Evolutionary conservation across 2,329 filamentous ascomycete genomes (phyloP).

Genomic region (Calonectria pseudoreteaudii): DNA sequence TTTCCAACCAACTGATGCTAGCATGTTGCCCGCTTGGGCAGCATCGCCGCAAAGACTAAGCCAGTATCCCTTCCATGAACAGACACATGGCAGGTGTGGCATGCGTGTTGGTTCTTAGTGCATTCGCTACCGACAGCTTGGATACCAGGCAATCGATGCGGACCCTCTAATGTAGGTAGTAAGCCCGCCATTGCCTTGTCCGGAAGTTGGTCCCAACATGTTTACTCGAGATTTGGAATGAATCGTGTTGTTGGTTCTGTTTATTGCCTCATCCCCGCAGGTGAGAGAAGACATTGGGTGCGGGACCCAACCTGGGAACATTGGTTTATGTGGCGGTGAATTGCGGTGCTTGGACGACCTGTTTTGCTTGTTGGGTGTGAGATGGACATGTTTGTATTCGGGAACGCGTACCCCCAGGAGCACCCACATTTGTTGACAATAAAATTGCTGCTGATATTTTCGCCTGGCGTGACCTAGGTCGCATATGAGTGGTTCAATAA

Average conservation of each 20-base stretch:
- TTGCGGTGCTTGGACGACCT: background rate
- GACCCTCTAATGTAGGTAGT: background rate
- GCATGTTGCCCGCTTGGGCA: background rate
- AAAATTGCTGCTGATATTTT: background rate
- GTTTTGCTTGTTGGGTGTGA: background rate
- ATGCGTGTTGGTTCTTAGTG: slow-evolving; percentile 22
- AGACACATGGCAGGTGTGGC: slow-evolving; percentile 10
- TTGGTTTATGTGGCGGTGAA: slow-evolving; percentile 1
- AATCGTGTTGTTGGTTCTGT: background rate
- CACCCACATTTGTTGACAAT: background rate
- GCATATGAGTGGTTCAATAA: background rate
- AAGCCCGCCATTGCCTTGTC: background rate
- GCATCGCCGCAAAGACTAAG: background rate
- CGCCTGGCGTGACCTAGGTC: background rate
- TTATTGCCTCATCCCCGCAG: background rate
- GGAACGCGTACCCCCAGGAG: background rate
- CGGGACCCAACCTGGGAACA: background rate
- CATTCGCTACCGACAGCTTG: slow-evolving; percentile 15
- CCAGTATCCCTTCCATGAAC: background rate
- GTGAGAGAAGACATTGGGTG: background rate
- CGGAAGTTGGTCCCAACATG: background rate
- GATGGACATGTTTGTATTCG: background rate
- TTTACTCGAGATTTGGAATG: background rate
- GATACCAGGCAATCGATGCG: background rate
- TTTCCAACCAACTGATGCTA: background rate